A percentile compares a stretch with the other conserved stretches of the same genome.
phyloP scores from a whole-genome alignment of 2,329 filamentous ascomycete genomes.

The Albophoma yamanashiensis region DNA sequence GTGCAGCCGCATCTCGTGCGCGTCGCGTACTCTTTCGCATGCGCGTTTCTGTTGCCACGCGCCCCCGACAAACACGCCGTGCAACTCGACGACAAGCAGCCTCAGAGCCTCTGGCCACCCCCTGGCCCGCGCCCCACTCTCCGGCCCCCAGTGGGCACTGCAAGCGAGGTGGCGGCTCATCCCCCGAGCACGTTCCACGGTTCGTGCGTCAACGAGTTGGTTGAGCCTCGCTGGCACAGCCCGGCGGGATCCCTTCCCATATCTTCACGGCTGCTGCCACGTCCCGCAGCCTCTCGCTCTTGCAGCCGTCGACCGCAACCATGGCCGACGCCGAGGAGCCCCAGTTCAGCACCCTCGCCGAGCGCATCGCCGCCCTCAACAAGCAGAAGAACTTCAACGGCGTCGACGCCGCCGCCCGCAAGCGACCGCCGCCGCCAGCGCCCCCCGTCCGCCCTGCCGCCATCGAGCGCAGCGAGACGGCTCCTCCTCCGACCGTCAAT shows the following conservation, averaged over 20 bases:
- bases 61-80: not conserved
- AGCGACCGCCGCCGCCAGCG: constrained; percentile 19
- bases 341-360: constrained; percentile 47
- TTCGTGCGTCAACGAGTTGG: not conserved
- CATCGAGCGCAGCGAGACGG: constrained; percentile 23
- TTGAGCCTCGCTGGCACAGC: not conserved
- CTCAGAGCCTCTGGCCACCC: not conserved
- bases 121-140: not conserved
- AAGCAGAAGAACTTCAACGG: constrained; percentile 46
- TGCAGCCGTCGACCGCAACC: not conserved
- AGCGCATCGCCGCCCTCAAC: constrained; percentile 55
- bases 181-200: not conserved
- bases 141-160: not conserved
- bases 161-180: not conserved
- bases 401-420: constrained; percentile 30
- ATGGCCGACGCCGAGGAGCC: constrained; percentile 55
- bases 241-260: not conserved
- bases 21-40: not conserved
- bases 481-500: constrained; percentile 17
- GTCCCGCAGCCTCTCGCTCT: not conserved
- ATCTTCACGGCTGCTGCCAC: not conserved
- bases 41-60: not conserved
- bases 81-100: not conserved
- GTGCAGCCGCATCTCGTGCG: not conserved
- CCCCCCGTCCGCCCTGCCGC: constrained; percentile 31